Base-by-base conservation (phyloP, 345 rosid genomes). In the Adansonia digitata region DNA sequence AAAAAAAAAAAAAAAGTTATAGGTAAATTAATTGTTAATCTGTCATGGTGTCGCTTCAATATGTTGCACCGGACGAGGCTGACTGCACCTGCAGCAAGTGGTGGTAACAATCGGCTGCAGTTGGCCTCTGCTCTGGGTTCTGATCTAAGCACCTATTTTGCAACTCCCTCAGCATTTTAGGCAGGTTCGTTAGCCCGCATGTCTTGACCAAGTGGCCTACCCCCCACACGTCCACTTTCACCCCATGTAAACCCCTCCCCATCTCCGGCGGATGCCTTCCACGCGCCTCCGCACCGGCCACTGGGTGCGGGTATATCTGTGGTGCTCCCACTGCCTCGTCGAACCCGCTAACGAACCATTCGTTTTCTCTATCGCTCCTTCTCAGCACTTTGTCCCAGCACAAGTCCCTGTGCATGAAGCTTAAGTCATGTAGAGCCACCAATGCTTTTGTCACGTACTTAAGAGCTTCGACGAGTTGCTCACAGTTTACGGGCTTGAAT, bases 181-280 rank as follows among this genome's bases (percentile, higher is more conserved):
- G 94, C 59, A 88, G 78, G 62, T 79, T 73, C 37, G 69, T 76
- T 63, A 95, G 74, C 39, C 94, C 99, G 76, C 96, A 87, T 0
- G 93, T 91, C 86, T 84, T 91, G 18, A 95, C 80, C 90, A 95
- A 75, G 69, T 90, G 72, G 5, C 99, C 99, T 0, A 95, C 86
- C 0, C 97, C 99, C 97, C 98, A 95, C 22, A 95, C 97, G 84
- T 95, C 99, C 37, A 95, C 99, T 78, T 95, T 95, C 55, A 91
- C 94, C 10, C 93, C 94, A 77, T 95, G 98, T 82, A 93, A 69
- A 3, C 99, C 99, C 61, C 92, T 82, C 64, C 90, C 94, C 97
- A 92, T 89, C 87, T 93, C 99, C 67, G 98, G 97, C 2, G 97
- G 96, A 74, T 87, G 89, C 22, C 82, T 78, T 12, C 87, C 91